Evolutionary conservation across 768 basidiomycete genomes (phyloP).

Genomic region (Termitomyces sp.): DNA sequence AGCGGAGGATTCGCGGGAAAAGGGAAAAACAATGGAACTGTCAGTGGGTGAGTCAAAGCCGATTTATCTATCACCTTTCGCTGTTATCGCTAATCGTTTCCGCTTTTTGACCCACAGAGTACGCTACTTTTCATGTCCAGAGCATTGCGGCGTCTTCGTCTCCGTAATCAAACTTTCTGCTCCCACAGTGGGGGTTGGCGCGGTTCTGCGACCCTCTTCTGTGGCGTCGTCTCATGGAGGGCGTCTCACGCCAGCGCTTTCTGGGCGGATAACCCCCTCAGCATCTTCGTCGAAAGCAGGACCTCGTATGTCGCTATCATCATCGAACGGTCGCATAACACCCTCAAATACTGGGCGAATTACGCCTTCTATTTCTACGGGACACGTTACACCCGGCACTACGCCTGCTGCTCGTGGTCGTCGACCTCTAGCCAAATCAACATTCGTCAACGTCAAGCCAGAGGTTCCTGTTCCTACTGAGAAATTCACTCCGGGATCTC

Average conservation of each 20-base stretch:
- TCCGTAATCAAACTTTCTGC: slow-evolving; percentile 74
- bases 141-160: slow-evolving; percentile 88
- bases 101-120: slow-evolving; percentile 37
- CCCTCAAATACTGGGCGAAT: slow-evolving; percentile 41
- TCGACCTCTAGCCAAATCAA: slow-evolving; percentile 25
- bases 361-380: slow-evolving; percentile 37
- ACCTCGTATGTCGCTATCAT: slow-evolving; percentile 25
- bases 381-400: slow-evolving; percentile 30
- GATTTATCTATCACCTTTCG: not conserved
- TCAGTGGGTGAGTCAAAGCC: slow-evolving; percentile 64
- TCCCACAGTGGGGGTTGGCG: slow-evolving; percentile 57
- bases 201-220: slow-evolving; percentile 60
- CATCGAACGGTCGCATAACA: slow-evolving; percentile 34
- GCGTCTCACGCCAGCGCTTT: slow-evolving; percentile 53
- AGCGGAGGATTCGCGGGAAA: slow-evolving; percentile 80
- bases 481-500: slow-evolving; percentile 73
- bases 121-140: slow-evolving; percentile 82
- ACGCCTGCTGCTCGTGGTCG: slow-evolving; percentile 30
- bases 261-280: slow-evolving; percentile 48
- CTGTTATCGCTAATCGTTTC: slow-evolving; percentile 12
- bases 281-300: slow-evolving; percentile 24
- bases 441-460: slow-evolving; percentile 22
- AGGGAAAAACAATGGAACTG: slow-evolving; percentile 93
- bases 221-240: slow-evolving; percentile 70
- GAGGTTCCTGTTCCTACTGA: slow-evolving; percentile 27